Evolutionary conservation across 495 filamentous ascomycete genomes (phyloP), one percentile per base, ranked within the genome.

Genomic region (Talaromyces borbonicus): DNA sequence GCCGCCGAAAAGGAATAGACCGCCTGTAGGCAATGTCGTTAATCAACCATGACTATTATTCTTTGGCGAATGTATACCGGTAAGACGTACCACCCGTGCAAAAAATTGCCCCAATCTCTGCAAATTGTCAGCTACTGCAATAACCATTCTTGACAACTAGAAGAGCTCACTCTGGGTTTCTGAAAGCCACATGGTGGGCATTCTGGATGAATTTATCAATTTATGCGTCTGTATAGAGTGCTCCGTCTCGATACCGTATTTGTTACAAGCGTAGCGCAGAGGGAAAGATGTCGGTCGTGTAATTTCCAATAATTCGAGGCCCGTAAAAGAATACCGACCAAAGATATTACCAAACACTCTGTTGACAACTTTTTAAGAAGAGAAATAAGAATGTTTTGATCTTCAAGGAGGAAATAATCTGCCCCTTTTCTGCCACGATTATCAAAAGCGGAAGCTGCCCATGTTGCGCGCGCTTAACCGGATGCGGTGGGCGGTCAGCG

Each of bases 21-120:
- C 86, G 53, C 90, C 90, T 90, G 49, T 39, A 31, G 27, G 36
- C 9, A 26, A n/a, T n/a, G n/a, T n/a, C n/a, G n/a, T 12, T 11
- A 23, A 41, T 41, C 16, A 23, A 23, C 16, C 38, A 20, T 18
- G 9, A 4, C 6, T 20, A 16, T 35, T n/a, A 8, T 20, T 32
- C 48, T 51, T 49, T 53, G 54, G 20, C 23, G 22, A 38, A 23
- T 26, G 18, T 49, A 39, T 38, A 47, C 47, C 48, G 14, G 24
- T 15, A 23, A 12, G 26, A 83, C 85, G 62, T 87, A 92, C 88
- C 90, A 52, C 85, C 88, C 58, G 84, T 87, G 74, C 88, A 95
- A 72, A 97, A 97, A 64, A 87, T 83, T 43, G 94, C 86, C 51
- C 92, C 92, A 53, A 95, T 83, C 67, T 97, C 92, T 98, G n/a